Percentiles rank a stretch among this genome's conserved stretches.
Evolutionary conservation across 2,329 filamentous ascomycete species (phyloP).

Genomic region (Neophaeococcomyces mojaviensis): DNA sequence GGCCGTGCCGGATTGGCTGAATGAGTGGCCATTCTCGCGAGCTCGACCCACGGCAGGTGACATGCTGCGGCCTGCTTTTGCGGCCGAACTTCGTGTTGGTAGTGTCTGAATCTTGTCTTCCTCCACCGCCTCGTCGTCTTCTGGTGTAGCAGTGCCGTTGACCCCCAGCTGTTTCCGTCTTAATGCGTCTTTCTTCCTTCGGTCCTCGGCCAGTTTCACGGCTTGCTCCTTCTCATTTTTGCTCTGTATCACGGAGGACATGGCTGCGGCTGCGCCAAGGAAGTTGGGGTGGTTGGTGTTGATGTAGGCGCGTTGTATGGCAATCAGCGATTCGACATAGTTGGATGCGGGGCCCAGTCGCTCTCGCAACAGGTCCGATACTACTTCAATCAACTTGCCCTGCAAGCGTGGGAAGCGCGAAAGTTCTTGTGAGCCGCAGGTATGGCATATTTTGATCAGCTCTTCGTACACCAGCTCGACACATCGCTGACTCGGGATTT

Average conservation of each 20-base stretch:
- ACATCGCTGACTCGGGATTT: conserved; percentile 89
- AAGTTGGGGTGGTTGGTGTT: conserved; percentile 99
- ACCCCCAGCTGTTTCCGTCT: conserved; percentile 71
- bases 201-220: conserved; percentile 69
- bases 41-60: conserved; percentile 64
- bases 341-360: conserved; percentile 78
- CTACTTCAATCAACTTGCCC: conserved; percentile 94
- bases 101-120: conserved; percentile 47
- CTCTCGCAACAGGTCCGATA: conserved; percentile 90
- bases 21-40: conserved; percentile 54
- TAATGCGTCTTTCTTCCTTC: conserved; percentile 74
- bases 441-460: conserved; percentile 98
- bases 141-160: conserved; percentile 65
- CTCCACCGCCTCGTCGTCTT: conserved; percentile 60
- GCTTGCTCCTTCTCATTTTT: conserved; percentile 93
- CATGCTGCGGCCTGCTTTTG: conserved; percentile 64
- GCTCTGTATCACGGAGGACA: conserved; percentile 91
- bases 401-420: conserved; percentile 87
- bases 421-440: conserved; percentile 90
- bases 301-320: conserved; percentile 96
- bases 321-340: conserved; percentile 94
- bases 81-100: conserved; percentile 53
- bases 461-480: conserved; percentile 98
- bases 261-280: conserved; percentile 88
- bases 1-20: conserved; percentile 58